Conservation (phyloP, 192 early-diverging fungal genomes). For the Phycomyces blakesleeanus region DNA sequence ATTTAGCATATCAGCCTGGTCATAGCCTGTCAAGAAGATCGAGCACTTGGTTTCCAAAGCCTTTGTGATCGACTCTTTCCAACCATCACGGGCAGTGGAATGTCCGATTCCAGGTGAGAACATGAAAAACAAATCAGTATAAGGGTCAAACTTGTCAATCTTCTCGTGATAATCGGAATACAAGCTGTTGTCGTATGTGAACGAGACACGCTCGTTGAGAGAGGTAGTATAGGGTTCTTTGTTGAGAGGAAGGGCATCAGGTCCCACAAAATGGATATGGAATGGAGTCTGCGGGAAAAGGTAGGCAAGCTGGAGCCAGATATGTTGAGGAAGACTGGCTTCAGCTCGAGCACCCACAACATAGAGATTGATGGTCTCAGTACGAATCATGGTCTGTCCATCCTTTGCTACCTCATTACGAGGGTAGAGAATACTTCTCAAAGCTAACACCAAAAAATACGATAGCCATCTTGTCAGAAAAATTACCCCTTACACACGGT, state of each 20-base stretch:
- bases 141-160: slow-evolving; percentile 69
- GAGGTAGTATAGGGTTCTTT: slow-evolving; percentile 38
- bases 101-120: slow-evolving; percentile 76
- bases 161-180: slow-evolving; percentile 62
- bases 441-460: slow-evolving; percentile 18
- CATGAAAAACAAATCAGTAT: slow-evolving; percentile 72
- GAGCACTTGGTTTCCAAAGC: slow-evolving; percentile 74
- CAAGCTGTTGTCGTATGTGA: slow-evolving; percentile 62
- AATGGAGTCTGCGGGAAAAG: slow-evolving; percentile 69
- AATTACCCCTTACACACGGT: neutral
- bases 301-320: slow-evolving; percentile 70
- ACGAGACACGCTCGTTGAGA: slow-evolving; percentile 58
- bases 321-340: slow-evolving; percentile 67
- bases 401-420: slow-evolving; percentile 23
- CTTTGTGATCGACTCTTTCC: slow-evolving; percentile 64
- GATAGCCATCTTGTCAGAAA: neutral
- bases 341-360: slow-evolving; percentile 72
- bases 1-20: slow-evolving; percentile 58
- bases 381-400: slow-evolving; percentile 43
- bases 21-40: slow-evolving; percentile 75
- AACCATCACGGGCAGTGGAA: slow-evolving; percentile 51
- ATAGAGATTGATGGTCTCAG: slow-evolving; percentile 63
- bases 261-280: slow-evolving; percentile 79
- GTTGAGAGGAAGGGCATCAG: slow-evolving; percentile 57
- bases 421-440: slow-evolving; percentile 39